Percentiles rank a stretch among this genome's conserved stretches.
phyloP scores from a whole-genome alignment of 2,329 filamentous ascomycete genomes.

The Calonectria leucothoes region DNA sequence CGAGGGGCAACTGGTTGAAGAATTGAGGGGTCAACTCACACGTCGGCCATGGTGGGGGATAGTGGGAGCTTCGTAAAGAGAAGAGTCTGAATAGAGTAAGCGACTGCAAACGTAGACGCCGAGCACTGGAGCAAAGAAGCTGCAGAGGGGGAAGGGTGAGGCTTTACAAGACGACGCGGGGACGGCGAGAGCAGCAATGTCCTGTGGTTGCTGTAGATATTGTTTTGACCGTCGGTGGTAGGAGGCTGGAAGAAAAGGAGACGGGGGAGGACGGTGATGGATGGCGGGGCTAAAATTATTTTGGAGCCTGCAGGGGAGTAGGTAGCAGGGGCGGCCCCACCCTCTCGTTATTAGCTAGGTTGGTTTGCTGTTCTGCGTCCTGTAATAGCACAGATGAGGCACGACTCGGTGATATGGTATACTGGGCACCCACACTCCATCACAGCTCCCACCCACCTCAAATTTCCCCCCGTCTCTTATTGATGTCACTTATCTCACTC shows the following conservation, averaged over 20 bases:
- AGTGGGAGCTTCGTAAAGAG: slow-evolving; percentile 27
- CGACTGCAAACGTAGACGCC: slow-evolving; percentile 33
- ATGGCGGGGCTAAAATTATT: slow-evolving; percentile 57
- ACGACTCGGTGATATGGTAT: slow-evolving; percentile 8
- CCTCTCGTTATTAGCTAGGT: slow-evolving; percentile 9
- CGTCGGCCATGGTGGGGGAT: slow-evolving; percentile 54
- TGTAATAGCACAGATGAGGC: slow-evolving; percentile 1
- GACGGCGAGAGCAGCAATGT: slow-evolving; percentile 40
- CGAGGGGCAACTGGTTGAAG: neutral
- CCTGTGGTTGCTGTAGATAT: slow-evolving; percentile 44
- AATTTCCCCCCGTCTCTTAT: neutral
- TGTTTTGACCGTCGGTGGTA: slow-evolving; percentile 37
- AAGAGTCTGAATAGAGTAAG: slow-evolving; percentile 25
- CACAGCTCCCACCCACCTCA: slow-evolving; percentile 2
- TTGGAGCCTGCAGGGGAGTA: slow-evolving; percentile 42
- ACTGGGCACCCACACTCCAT: slow-evolving; percentile 6
- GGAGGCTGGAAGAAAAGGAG: slow-evolving; percentile 46
- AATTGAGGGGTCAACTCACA: slow-evolving; percentile 46
- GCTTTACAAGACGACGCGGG: slow-evolving; percentile 40
- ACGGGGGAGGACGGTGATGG: slow-evolving; percentile 48
- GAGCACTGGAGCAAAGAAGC: slow-evolving; percentile 28
- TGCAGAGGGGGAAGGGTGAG: slow-evolving; percentile 32
- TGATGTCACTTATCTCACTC: slow-evolving; percentile 2
- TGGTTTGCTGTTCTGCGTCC: slow-evolving; percentile 2
- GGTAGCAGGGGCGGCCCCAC: slow-evolving; percentile 19